Base-by-base conservation (phyloP, 257 asterid species). In the Fraxinus pennsylvanica region DNA sequence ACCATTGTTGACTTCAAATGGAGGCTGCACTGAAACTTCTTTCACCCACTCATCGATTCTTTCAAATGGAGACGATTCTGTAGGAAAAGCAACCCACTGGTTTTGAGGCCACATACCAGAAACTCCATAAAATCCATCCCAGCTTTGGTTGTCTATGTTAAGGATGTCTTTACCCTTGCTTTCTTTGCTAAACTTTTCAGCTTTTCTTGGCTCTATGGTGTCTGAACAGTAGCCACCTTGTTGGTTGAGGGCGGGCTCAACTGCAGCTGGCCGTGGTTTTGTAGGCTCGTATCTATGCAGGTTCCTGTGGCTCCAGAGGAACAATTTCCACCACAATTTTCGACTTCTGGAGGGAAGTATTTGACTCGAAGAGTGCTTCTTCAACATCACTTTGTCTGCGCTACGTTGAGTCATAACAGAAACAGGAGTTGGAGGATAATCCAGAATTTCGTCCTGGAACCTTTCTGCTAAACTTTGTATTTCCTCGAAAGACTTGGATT, bases 171-270 rank as follows among this genome's bases (percentile, higher is more conserved):
- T 81, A 35, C 79, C 88, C 52, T 45, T 36, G 6, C 82, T 72
- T 65, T 86, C 84, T 78, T 81, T 80, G 76, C 81, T 82, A 22
- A 77, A 65, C 32, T 79, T 77, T 66, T 71, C 57, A 72, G 68
- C 76, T 71, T 81, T 84, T 68, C 87, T 86, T 7, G 91, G 89
- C 76, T 93, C 96, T 10, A 88, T 76, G 3, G 94, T 89, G 79
- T 91, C 97, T 0, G 98, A 91, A 68, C 89, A 90, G 87, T 93
- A 89, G 32, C 96, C 97, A 38, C 97, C 98, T 13, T 86, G 96
- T 81, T 76, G 89, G 80, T 85, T 81, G 38, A 79, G 67, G 32
- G 73, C 78, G 38, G 70, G 84, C 72, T 84, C 80, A 67, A 17
- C 69, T 52, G 77, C 83, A 77, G 81, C 22, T 27, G 84, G 84